phyloP scores from a whole-genome alignment of 164 flowering plant species.

The Aristolochia contorta region DNA sequence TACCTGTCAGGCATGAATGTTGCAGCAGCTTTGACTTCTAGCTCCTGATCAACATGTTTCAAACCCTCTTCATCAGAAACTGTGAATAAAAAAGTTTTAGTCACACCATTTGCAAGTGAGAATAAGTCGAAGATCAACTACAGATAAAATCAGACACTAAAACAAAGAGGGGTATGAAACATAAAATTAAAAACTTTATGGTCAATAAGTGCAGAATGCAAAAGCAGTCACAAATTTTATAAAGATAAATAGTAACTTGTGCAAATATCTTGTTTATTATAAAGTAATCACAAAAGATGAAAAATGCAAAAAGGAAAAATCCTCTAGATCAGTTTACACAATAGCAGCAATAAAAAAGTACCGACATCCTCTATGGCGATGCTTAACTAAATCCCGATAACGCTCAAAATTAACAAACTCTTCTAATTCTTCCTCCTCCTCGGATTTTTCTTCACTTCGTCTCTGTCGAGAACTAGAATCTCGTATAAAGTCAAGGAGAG shows the following conservation, averaged over 20 bases:
- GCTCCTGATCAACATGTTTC: constrained; percentile 72
- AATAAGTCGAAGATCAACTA: too few relatives aligned
- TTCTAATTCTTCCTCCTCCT: constrained; percentile 93
- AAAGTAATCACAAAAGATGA: neutral
- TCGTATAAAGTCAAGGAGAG: constrained; percentile 89
- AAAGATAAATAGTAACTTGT: too few relatives aligned
- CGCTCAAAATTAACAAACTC: constrained; percentile 99
- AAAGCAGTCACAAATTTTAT: too few relatives aligned
- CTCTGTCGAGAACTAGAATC: constrained; percentile 45
- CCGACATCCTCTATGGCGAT: constrained; percentile 99
- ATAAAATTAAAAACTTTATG: too few relatives aligned
- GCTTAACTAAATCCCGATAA: constrained; percentile 99
- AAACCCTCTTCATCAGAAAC: constrained; percentile 93
- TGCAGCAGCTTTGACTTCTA: constrained; percentile 62
- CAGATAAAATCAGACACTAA: too few relatives aligned
- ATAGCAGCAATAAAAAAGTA: constrained; percentile 54
- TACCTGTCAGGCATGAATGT: constrained; percentile 58
- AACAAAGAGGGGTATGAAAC: too few relatives aligned
- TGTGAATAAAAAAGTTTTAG: constrained; percentile 18
- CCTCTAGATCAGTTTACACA: constrained; percentile 9
- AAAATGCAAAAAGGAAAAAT: neutral
- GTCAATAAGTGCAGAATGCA: too few relatives aligned
- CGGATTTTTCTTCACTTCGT: constrained; percentile 57
- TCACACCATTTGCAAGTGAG: too few relatives aligned
- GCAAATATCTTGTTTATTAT: too few relatives aligned